Conservation (phyloP, 129 eudicot species). For the Kitagawia praeruptora region DNA sequence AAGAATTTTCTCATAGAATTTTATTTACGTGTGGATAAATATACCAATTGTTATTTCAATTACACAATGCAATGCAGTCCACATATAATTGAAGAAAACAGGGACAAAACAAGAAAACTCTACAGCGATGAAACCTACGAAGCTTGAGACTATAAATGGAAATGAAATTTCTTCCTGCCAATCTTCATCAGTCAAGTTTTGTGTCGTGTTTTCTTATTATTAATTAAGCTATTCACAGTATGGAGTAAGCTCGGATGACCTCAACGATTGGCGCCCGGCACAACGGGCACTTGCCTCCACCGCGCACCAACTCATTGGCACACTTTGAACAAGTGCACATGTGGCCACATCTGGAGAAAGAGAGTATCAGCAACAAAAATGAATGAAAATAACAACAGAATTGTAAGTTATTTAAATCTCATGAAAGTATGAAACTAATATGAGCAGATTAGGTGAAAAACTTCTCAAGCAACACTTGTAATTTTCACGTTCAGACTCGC, state of each 20-base stretch:
- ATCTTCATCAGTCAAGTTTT: conserved; percentile 28
- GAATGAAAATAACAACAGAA: not conserved
- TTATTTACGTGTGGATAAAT: conserved; percentile 24
- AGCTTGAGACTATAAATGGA: conserved; percentile 10
- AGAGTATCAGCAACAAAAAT: not conserved
- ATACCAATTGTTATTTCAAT: conserved; percentile 36
- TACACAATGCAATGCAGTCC: conserved; percentile 39
- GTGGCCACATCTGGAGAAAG: conserved; percentile 76
- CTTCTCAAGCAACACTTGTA: not conserved
- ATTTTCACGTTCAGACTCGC: not conserved
- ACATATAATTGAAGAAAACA: conserved; percentile 45
- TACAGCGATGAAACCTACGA: conserved; percentile 23
- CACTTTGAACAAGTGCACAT: conserved; percentile 97
- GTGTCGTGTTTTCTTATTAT: not conserved
- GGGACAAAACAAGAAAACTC: conserved; percentile 21
- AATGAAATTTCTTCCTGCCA: conserved; percentile 9
- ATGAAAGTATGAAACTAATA: not conserved
- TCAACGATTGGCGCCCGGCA: conserved; percentile 98
- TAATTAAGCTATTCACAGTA: conserved; percentile 45
- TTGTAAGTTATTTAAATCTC: not conserved
- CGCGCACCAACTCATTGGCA: conserved; percentile 89
- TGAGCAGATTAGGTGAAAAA: not conserved
- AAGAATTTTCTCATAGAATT: not conserved
- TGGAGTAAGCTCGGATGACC: conserved; percentile 96
- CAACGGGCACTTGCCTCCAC: conserved; percentile 97